Evolutionary conservation across 805 yeast species (phyloP), one percentile per base, ranked within the genome.

Genomic region (Maudiozyma pseudohumilis): DNA sequence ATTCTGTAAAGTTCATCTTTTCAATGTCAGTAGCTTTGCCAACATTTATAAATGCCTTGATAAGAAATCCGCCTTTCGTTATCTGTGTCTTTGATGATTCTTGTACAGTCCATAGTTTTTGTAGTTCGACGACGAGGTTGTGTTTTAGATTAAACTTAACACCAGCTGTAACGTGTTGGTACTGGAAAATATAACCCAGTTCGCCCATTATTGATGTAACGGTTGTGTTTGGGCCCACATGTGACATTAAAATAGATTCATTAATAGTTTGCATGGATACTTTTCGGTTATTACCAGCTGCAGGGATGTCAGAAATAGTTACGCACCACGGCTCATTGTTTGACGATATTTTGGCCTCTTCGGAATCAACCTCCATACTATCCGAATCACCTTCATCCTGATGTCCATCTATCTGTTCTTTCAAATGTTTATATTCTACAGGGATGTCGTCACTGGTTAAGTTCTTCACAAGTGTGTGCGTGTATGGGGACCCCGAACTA

Each of bases 11-110:
- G 39, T 74, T 75, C 7, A 82, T 74, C 35, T 72, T 70, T 22
- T 83, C 88, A 30, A 87, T 69, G 57, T 85, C 95, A 3, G 88
- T 81, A 15, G 82, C 64, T 40, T 73, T 74, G 9, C 75, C 75
- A 8, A 84, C 79, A 47, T 83, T 78, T n/a, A 80, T 75, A 50
- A 67, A 79, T 9, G 80, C 77, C 53, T 75, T 77, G 4, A 85
- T 63, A 43, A 78, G 69, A 47, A 68, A 76, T 5, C 64, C 60
- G 10, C 70, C 68, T 20, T 70, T 72, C n/a, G 80, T 70, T 31
- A 66, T 59, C 47, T 77, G 83, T 28, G 69, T 53, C 34, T 65
- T 58, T 18, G 57, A 55, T 20, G 46, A 46, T 17, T 49, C 46
- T n/a, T 49, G 23, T 36, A 36, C 43, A 48, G 46, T 49, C 62